A percentile compares a stretch with the other conserved stretches of the same genome.
phyloP scores from a whole-genome alignment of 2,329 filamentous ascomycete genomes.

The Pseudogymnoascus sp. region DNA sequence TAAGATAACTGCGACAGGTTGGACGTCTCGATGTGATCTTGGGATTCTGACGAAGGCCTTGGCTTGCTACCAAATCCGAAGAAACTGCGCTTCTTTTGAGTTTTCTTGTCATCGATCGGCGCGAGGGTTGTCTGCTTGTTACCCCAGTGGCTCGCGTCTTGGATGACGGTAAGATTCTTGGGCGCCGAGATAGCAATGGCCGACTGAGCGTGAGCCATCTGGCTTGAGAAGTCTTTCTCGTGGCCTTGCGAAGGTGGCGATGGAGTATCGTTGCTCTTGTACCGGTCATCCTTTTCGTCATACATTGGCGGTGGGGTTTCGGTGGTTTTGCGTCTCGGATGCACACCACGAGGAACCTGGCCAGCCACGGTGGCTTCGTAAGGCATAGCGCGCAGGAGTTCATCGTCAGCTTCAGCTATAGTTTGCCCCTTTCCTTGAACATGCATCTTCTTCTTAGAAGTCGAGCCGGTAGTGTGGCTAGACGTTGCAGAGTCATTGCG shows the following conservation, averaged over 20 bases:
- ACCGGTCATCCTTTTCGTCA: constrained; percentile 26
- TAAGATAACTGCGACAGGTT: constrained; percentile 36
- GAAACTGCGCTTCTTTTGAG: constrained; percentile 71
- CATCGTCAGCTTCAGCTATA: constrained; percentile 32
- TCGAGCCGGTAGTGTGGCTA: constrained; percentile 29
- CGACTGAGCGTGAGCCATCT: constrained; percentile 27
- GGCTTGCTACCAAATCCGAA: constrained; percentile 60
- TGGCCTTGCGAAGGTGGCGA: constrained; percentile 25
- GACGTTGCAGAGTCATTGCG: constrained; percentile 35
- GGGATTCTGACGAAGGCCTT: constrained; percentile 50
- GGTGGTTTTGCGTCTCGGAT: constrained; percentile 21
- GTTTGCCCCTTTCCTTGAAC: constrained; percentile 29
- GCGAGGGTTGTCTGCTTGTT: constrained; percentile 54
- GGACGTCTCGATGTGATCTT: constrained; percentile 44
- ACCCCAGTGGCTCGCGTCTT: constrained; percentile 80
- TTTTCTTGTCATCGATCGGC: constrained; percentile 64
- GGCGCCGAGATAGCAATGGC: constrained; percentile 70
- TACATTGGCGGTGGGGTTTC: constrained; percentile 15
- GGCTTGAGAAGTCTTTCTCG: constrained; percentile 24
- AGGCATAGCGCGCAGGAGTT: constrained; percentile 29
- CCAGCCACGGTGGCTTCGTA: constrained; percentile 33
- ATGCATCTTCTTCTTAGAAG: constrained; percentile 38
- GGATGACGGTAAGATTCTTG: constrained; percentile 76
- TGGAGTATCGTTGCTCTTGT: constrained; percentile 25
- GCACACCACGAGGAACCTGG: constrained; percentile 25